phyloP scores from a whole-genome alignment of 305 asterid genomes.

The Rubia peregrina region DNA sequence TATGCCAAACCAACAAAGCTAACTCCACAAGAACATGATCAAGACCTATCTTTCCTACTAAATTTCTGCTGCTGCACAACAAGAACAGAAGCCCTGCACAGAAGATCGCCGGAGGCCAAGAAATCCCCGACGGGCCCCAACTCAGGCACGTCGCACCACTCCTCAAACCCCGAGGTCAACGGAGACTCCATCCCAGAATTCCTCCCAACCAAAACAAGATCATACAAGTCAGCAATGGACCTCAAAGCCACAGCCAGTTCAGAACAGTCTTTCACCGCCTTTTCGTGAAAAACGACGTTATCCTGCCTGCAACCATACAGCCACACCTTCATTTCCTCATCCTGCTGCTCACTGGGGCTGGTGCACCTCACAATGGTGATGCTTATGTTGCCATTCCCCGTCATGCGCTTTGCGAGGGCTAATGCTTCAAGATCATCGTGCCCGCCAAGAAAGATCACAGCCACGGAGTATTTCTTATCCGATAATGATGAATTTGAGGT shows the following conservation, averaged over 20 bases:
- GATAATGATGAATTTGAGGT: background rate
- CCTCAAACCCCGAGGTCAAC: slow-evolving; percentile 19
- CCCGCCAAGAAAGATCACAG: slow-evolving; percentile 25
- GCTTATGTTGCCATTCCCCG: slow-evolving; percentile 8
- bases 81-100: slow-evolving; percentile 17
- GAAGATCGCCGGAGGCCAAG: slow-evolving; percentile 15
- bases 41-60: background rate
- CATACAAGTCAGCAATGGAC: slow-evolving; percentile 15
- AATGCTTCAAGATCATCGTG: slow-evolving; percentile 23
- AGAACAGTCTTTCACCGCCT: slow-evolving; percentile 10
- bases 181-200: slow-evolving; percentile 9
- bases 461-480: background rate
- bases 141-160: slow-evolving; percentile 28
- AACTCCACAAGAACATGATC: background rate
- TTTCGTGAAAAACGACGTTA: slow-evolving; percentile 15
- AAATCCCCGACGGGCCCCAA: slow-evolving; percentile 24
- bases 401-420: slow-evolving; percentile 22
- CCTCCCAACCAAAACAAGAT: slow-evolving; percentile 23
- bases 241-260: slow-evolving; percentile 15
- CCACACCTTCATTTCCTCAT: slow-evolving; percentile 8
- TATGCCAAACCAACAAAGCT: background rate
- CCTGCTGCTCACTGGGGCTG: background rate
- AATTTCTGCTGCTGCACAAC: slow-evolving; percentile 24
- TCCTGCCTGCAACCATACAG: slow-evolving; percentile 15
- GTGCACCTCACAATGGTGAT: slow-evolving; percentile 14